Conservation (phyloP, 2,329 filamentous ascomycete genomes). For the Intubia oerlemansii region DNA sequence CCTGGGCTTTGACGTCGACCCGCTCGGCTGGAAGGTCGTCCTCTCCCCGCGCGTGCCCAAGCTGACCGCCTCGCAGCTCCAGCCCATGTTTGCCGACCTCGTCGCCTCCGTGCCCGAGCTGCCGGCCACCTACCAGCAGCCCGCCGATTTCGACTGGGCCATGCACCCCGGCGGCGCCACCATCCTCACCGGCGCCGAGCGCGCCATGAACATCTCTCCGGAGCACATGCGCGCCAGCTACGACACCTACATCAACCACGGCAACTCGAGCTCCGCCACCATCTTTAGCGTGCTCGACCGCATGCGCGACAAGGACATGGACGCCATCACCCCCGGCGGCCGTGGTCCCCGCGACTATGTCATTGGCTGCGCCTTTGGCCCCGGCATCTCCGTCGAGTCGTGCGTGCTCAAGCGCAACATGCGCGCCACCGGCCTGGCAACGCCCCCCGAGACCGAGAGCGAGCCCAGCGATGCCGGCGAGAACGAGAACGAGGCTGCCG, state of each 20-base stretch:
- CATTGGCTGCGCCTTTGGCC: conserved; percentile 48
- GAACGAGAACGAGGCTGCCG: conserved; percentile 8
- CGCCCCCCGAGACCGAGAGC: conserved; percentile 32
- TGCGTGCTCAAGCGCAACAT: conserved; percentile 36
- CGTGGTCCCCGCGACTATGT: conserved; percentile 32
- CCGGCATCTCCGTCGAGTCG: conserved; percentile 47
- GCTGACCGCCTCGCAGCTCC: conserved; percentile 27
- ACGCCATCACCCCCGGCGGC: conserved; percentile 26
- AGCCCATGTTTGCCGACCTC: conserved; percentile 31
- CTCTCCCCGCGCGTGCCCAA: conserved; percentile 39
- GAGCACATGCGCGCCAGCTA: conserved; percentile 51
- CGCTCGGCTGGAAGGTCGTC: conserved; percentile 44
- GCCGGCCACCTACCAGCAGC: conserved; percentile 20
- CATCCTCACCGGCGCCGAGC: conserved; percentile 42
- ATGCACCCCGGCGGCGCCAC: conserved; percentile 49
- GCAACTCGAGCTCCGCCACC: conserved; percentile 49
- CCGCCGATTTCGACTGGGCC: conserved; percentile 49
- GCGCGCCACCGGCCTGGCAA: conserved; percentile 19
- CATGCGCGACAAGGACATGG: conserved; percentile 37
- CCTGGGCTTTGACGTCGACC: conserved; percentile 43
- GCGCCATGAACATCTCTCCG: conserved; percentile 30
- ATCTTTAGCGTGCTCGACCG: conserved; percentile 46
- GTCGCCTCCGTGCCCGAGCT: conserved; percentile 22
- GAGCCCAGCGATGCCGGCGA: conserved; percentile 22
- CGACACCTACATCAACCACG: conserved; percentile 44